These are phyloP conservation scores for Boletus vermiculosoides DNA, from an alignment of 768 basidiomycete genomes.

Conservation along the genomic window DNA sequence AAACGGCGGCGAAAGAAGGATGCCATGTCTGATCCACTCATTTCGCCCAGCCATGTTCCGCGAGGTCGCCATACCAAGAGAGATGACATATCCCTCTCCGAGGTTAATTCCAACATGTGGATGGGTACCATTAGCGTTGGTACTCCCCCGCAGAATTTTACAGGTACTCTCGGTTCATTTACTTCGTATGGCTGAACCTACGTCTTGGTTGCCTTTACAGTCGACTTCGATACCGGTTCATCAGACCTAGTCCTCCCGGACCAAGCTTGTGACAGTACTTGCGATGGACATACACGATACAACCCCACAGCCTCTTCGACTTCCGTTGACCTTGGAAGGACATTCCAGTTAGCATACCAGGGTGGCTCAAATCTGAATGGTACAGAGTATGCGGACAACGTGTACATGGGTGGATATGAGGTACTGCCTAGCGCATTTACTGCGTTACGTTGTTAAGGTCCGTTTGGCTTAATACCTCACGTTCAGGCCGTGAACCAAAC, in stretches of 20 bases:
- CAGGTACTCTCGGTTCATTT: slow-evolving; percentile 31
- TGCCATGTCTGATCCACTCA: neutral
- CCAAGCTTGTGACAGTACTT: slow-evolving; percentile 28
- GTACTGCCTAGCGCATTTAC: slow-evolving; percentile 22
- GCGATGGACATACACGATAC: slow-evolving; percentile 34
- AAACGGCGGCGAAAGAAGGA: slow-evolving; percentile 9
- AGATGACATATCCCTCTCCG: slow-evolving; percentile 34
- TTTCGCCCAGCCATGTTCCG: neutral
- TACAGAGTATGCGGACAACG: slow-evolving; percentile 42
- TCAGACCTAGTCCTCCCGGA: slow-evolving; percentile 47
- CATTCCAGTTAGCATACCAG: slow-evolving; percentile 37
- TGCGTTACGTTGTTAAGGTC: slow-evolving; percentile 2
- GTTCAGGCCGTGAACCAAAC: slow-evolving; percentile 38
- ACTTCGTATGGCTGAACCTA: neutral
- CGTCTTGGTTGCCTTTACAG: slow-evolving; percentile 21
- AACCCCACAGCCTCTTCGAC: slow-evolving; percentile 31
- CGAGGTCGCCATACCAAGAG: slow-evolving; percentile 26
- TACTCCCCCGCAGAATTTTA: slow-evolving; percentile 43
- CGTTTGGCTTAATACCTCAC: neutral
- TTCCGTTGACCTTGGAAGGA: slow-evolving; percentile 23
- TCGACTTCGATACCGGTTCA: slow-evolving; percentile 55
- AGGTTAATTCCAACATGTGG: slow-evolving; percentile 43
- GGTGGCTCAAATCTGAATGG: slow-evolving; percentile 42
- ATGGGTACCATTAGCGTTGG: slow-evolving; percentile 47
- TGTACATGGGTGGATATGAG: slow-evolving; percentile 39